Evolutionary conservation across 345 rosid genomes (phyloP).

Genomic region (Corymbia maculata): DNA sequence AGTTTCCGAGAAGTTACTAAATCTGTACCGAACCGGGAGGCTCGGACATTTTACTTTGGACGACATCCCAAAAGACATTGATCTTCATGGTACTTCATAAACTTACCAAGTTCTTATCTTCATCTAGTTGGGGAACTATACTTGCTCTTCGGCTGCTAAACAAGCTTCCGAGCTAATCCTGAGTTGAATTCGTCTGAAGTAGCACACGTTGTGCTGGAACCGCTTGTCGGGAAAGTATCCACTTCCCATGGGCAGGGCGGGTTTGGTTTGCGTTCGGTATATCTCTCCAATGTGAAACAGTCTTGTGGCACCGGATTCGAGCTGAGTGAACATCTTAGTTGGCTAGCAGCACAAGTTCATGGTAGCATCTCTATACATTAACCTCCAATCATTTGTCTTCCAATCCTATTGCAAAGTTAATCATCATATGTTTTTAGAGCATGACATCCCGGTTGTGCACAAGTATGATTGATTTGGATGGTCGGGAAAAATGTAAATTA

Average conservation of each 20-base stretch:
- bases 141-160: background rate
- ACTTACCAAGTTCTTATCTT: background rate
- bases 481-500: background rate
- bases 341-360: background rate
- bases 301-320: background rate
- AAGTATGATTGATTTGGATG: background rate
- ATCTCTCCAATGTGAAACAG: no score
- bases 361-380: background rate
- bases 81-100: background rate
- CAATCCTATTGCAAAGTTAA: background rate
- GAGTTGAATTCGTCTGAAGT: no score
- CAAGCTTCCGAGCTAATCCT: background rate
- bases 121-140: background rate
- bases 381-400: background rate
- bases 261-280: background rate
- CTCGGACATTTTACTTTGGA: constrained; percentile 73
- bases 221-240: background rate
- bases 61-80: constrained; percentile 6
- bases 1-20: constrained; percentile 53
- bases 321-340: background rate
- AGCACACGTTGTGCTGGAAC: background rate
- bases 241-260: background rate
- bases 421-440: background rate
- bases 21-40: constrained; percentile 78
- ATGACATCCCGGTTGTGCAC: background rate